A percentile compares a stretch with the other conserved stretches of the same genome.
These are phyloP conservation scores for Arctium lappa DNA, from an alignment of 129 eudicot genomes.

Conservation along the genomic window DNA sequence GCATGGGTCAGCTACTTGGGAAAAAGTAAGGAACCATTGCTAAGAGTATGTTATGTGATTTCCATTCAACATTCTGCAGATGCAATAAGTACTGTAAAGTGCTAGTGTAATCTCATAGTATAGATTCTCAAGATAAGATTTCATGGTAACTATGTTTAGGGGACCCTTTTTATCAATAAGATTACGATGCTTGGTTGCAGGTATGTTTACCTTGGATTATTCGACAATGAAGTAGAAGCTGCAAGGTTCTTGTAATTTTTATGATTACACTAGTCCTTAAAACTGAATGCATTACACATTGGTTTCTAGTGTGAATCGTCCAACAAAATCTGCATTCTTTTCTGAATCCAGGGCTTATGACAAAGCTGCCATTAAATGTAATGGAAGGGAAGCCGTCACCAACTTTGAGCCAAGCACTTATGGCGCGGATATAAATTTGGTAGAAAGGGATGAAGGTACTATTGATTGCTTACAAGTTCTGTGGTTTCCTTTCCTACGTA, in stretches of 20 bases:
- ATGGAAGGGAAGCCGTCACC: constrained; percentile 66
- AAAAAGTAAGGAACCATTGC: constrained; percentile 59
- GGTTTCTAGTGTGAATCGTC: constrained; percentile 9
- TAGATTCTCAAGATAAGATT: constrained; percentile 10
- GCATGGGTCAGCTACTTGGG: constrained; percentile 84
- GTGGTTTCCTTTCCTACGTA: not conserved
- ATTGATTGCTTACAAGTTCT: not conserved
- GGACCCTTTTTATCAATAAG: constrained; percentile 43
- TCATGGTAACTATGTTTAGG: constrained; percentile 26
- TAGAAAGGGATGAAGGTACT: constrained; percentile 51
- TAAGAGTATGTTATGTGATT: constrained; percentile 13
- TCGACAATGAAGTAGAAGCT: constrained; percentile 75
- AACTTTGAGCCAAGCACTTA: constrained; percentile 62
- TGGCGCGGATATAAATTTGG: constrained; percentile 27
- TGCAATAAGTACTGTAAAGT: not conserved
- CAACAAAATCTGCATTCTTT: constrained; percentile 27
- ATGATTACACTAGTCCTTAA: constrained; percentile 16
- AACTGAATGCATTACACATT: constrained; percentile 16
- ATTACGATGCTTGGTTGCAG: constrained; percentile 67
- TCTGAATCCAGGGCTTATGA: constrained; percentile 70
- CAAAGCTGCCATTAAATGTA: constrained; percentile 62
- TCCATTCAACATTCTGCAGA: constrained; percentile 2
- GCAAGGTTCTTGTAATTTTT: constrained; percentile 65
- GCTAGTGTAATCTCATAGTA: constrained; percentile 1
- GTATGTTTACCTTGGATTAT: constrained; percentile 85